A percentile compares a stretch with the other conserved stretches of the same genome.
Conservation (phyloP, 331 rosid species). For the Rosa hybrid region DNA sequence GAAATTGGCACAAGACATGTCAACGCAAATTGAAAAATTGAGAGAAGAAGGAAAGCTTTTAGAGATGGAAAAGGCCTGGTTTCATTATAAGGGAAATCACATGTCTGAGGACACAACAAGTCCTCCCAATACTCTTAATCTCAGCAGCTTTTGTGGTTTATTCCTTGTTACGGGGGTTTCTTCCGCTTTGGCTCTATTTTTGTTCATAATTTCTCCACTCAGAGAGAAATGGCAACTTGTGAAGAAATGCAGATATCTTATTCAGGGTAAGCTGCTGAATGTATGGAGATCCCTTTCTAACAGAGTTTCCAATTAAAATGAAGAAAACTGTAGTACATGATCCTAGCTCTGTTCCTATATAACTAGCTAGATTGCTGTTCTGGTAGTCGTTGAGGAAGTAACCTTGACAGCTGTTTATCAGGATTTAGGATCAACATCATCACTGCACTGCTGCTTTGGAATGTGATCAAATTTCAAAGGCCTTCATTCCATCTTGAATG, state of each 20-base stretch:
- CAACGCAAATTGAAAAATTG: too few species aligned
- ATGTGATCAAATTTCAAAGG: too few species aligned
- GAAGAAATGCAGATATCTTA: not conserved
- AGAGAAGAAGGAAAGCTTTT: not conserved
- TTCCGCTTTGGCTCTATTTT: not conserved
- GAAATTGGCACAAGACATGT: too few species aligned
- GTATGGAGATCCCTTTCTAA: not conserved
- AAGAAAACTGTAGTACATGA: not conserved
- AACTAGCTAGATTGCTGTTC: not conserved
- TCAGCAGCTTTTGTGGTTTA: not conserved
- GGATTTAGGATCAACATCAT: too few species aligned
- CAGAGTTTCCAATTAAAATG: not conserved
- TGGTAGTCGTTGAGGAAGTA: too few species aligned
- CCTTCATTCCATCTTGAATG: too few species aligned
- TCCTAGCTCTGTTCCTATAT: not conserved
- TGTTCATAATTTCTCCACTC: not conserved
- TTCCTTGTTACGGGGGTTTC: slow-evolving; percentile 11
- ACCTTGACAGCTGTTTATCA: not conserved
- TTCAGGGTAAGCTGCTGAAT: not conserved
- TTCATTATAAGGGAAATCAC: not conserved
- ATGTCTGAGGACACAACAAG: not conserved
- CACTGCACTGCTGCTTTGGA: too few species aligned
- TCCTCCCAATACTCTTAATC: not conserved
- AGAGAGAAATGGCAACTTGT: not conserved
- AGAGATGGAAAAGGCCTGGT: not conserved